phyloP scores from a whole-genome alignment of 139 green algal genomes.

The Yamagishiella unicocca region DNA sequence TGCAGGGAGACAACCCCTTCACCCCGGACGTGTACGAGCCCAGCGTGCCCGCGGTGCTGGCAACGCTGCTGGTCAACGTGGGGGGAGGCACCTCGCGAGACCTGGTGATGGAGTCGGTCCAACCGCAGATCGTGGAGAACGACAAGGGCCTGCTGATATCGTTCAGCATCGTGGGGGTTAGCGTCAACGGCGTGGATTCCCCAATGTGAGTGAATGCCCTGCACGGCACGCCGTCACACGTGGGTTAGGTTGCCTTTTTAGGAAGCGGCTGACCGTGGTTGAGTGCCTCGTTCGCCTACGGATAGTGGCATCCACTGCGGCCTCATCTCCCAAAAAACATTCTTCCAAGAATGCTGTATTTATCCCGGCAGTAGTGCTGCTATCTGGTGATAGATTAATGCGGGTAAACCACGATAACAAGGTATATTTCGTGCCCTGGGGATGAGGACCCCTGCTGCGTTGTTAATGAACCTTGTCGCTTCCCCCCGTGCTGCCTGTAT shows the following conservation, averaged over 20 bases:
- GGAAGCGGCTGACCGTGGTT: not conserved
- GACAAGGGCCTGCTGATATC: constrained; percentile 1
- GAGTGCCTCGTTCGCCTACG: too few relatives aligned
- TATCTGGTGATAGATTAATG: not conserved
- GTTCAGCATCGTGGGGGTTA: not conserved
- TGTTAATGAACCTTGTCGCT: too few relatives aligned
- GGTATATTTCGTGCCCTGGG: too few relatives aligned
- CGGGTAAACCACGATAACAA: too few relatives aligned
- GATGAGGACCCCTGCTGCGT: too few relatives aligned
- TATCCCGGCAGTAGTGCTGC: not conserved
- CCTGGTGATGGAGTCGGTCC: not conserved
- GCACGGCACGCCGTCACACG: too few relatives aligned
- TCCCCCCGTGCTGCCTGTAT: not conserved
- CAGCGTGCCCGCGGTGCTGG: not conserved
- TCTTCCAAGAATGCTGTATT: not conserved
- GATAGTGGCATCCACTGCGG: too few relatives aligned
- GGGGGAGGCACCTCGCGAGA: not conserved
- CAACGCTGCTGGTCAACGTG: constrained; percentile 19
- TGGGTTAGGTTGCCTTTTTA: not conserved
- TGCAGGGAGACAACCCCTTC: constrained; percentile 28
- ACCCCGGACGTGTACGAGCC: not conserved
- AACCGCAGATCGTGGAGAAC: constrained; percentile 22
- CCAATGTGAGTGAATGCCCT: not conserved
- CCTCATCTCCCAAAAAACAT: too few relatives aligned
- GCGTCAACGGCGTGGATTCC: not conserved